Base-by-base conservation (phyloP, 2,329 filamentous ascomycete genomes). In the Rhynchosporium graminicola region DNA sequence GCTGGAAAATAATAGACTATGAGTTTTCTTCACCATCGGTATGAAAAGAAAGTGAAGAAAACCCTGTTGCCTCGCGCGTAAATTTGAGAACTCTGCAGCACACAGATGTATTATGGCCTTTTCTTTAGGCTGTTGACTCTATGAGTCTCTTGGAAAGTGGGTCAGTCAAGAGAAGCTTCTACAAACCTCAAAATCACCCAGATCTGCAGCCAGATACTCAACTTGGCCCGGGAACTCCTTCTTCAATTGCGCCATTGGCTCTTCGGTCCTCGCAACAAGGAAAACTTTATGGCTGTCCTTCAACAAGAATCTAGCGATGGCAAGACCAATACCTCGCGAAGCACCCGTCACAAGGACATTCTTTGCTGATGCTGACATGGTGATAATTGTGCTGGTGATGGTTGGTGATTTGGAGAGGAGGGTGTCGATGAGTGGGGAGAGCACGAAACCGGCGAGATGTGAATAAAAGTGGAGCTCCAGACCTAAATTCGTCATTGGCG, bases 321-420 rank as follows among this genome's bases (percentile, higher is more conserved):
- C 83, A 10, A 85, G 78, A 54, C 86, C 86, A 58, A 88, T 82
- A 31, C 86, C 86, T 62, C 84, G 83, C 74, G 84, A 87, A 20
- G 85, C 85, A 36, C 86, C 86, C 2, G 85, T 88, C 40, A 93
- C 79, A 63, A 92, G 86, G 71, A 92, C 84, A 28, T 85, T 86
- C 73, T 91, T 90, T 29, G 51, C 40, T 42, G 51, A 54, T 15
- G 51, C 40, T 54, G 51, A 54, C 51, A 54, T 54, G n/a, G 36
- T 12, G 36, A 28, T 1, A 28, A 13, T 13, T 40, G 3, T 42
- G 10, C 10, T 36, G 33, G 9, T 36, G 51, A 28, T 54, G 20
- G 20, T 10, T 42, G 36, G 13, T 42, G n/a, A 13, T 20, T 42
- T 42, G 36, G 51, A 42, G 36, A 20, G n/a, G 51, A 54, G 13